Conservation (phyloP, 225 moss, liverwort and hornwort species). For the Anthoceros angustus region DNA sequence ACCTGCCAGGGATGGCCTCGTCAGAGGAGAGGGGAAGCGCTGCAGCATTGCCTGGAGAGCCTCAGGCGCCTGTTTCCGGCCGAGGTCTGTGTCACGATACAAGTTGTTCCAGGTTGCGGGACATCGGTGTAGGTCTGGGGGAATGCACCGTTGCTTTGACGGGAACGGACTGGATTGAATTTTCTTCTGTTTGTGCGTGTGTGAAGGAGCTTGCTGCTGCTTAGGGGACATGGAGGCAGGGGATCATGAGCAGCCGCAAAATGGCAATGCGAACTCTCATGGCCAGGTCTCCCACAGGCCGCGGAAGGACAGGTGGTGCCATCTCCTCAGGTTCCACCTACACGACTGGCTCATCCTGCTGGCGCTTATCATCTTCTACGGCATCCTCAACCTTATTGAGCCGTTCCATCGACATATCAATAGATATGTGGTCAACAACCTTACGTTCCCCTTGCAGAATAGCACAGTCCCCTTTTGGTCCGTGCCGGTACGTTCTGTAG, state of each 20-base stretch:
- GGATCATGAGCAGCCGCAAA: neutral
- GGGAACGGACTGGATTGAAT: too few species aligned
- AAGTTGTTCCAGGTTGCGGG: too few species aligned
- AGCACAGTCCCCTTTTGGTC: slow-evolving; percentile 29
- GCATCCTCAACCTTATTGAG: slow-evolving; percentile 32
- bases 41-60: too few species aligned
- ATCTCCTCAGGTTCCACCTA: slow-evolving; percentile 18
- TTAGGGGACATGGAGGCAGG: too few species aligned
- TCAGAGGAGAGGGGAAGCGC: too few species aligned
- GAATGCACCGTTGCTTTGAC: too few species aligned
- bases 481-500: slow-evolving; percentile 23
- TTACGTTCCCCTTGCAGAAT: slow-evolving; percentile 16
- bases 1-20: too few species aligned
- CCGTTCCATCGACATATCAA: slow-evolving; percentile 32
- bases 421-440: slow-evolving; percentile 12
- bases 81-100: too few species aligned
- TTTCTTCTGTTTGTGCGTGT: too few species aligned
- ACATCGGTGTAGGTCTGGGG: too few species aligned
- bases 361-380: slow-evolving; percentile 23
- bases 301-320: slow-evolving; percentile 13
- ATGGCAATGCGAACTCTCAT: neutral
- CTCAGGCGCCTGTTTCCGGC: too few species aligned
- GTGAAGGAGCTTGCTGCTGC: too few species aligned
- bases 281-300: neutral
- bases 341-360: slow-evolving; percentile 30